Conservation (phyloP, 768 basidiomycete genomes). For the Paxillus involutus region DNA sequence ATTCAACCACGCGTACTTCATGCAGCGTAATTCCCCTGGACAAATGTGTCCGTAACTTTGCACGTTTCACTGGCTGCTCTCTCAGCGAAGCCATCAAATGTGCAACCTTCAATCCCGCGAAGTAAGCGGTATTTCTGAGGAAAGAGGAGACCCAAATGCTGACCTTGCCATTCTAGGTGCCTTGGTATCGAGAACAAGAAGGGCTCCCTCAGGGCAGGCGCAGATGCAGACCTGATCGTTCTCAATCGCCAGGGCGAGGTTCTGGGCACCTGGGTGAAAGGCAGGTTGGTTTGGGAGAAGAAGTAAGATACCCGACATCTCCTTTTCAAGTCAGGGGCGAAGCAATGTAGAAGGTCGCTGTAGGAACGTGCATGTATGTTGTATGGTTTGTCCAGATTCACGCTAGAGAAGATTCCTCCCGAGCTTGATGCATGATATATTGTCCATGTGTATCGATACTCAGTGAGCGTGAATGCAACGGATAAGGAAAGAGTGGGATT, state of each 20-base stretch:
- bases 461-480: no score
- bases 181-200: conserved; percentile 78
- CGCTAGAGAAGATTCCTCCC: no score
- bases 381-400: no score
- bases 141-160: not conserved
- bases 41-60: conserved; percentile 84
- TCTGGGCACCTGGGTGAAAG: conserved; percentile 74
- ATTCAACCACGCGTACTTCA: not conserved
- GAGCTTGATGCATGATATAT: no score
- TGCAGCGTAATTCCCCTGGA: conserved; percentile 77
- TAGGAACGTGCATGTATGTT: not conserved
- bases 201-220: conserved; percentile 79
- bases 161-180: conserved; percentile 43
- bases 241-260: conserved; percentile 68
- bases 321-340: not conserved
- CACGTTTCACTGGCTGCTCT: conserved; percentile 79
- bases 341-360: not conserved
- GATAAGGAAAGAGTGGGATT: no score
- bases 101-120: conserved; percentile 84
- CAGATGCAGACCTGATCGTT: conserved; percentile 82
- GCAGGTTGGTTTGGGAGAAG: conserved; percentile 66
- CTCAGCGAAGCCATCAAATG: conserved; percentile 83
- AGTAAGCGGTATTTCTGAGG: conserved; percentile 37
- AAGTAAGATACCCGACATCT: conserved; percentile 10
- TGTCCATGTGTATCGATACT: no score